Evolutionary conservation across 2,329 filamentous ascomycete species (phyloP).

Genomic region (Alternaria tenuissima): DNA sequence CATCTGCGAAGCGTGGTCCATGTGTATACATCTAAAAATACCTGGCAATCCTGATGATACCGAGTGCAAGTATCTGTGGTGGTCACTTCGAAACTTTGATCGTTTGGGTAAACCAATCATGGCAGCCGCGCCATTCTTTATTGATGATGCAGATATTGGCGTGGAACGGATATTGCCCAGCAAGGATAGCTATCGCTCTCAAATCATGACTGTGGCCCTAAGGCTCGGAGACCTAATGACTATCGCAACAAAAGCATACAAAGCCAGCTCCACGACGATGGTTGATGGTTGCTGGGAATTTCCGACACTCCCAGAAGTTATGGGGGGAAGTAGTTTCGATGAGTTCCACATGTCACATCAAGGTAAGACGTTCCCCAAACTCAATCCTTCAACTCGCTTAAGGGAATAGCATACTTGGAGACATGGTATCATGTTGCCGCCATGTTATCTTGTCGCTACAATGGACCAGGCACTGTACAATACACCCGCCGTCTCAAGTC

Average conservation of each 20-base stretch:
- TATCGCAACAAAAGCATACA: slow-evolving; percentile 2
- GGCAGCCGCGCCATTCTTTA: slow-evolving; percentile 11
- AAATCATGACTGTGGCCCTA: slow-evolving; percentile 3
- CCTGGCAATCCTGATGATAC: slow-evolving; percentile 2
- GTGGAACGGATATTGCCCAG: not conserved
- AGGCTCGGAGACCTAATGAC: slow-evolving; percentile 9
- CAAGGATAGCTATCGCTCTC: slow-evolving; percentile 1
- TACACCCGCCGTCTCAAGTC: not conserved
- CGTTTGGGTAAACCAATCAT: slow-evolving; percentile 8
- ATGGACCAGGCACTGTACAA: slow-evolving; percentile 1
- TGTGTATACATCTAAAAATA: slow-evolving; percentile 8
- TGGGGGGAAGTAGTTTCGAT: not conserved
- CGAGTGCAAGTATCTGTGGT: slow-evolving; percentile 8
- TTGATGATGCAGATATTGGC: slow-evolving; percentile 7
- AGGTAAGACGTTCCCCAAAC: not conserved
- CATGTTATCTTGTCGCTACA: slow-evolving; percentile 12
- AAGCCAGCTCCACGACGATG: not conserved
- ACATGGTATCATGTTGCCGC: slow-evolving; percentile 12
- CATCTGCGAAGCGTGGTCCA: slow-evolving; percentile 10
- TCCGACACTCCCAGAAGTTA: not conserved
- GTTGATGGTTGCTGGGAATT: not conserved
- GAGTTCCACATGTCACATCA: slow-evolving; percentile 8
- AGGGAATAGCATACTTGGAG: slow-evolving; percentile 1
- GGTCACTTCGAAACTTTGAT: slow-evolving; percentile 11
- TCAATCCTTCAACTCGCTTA: not conserved